A percentile compares a stretch with the other conserved stretches of the same genome.
phyloP scores from a whole-genome alignment of 495 filamentous ascomycete genomes.

The Neurospora sp. region DNA sequence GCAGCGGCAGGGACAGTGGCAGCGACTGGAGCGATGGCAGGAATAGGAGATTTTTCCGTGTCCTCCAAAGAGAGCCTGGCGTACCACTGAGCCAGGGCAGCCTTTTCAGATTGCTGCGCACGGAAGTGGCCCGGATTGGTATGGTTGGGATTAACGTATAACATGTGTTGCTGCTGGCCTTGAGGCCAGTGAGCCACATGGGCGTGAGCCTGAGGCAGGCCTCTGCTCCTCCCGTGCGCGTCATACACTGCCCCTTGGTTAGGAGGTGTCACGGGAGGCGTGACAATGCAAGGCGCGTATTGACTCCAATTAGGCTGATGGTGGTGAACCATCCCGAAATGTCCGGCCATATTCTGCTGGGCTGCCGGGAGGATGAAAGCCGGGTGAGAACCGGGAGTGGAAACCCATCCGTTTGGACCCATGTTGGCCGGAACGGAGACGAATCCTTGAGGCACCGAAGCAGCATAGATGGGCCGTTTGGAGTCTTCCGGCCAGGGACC shows the following conservation, averaged over 20 bases:
- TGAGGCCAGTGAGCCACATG: background rate
- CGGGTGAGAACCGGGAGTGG: background rate
- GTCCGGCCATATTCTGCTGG: background rate
- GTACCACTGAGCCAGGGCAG: background rate
- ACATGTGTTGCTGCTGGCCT: background rate
- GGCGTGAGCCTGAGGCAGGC: background rate
- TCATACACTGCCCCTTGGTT: background rate
- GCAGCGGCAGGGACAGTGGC: background rate
- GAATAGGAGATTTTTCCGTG: background rate
- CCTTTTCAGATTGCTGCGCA: background rate
- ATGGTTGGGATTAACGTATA: background rate
- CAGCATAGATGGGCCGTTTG: background rate
- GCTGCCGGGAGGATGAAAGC: background rate
- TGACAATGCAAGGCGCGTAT: background rate
- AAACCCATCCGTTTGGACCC: background rate
- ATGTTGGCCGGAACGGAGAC: background rate
- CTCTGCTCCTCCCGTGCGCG: background rate
- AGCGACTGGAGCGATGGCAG: too few species aligned
- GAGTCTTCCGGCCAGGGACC: background rate
- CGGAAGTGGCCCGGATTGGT: background rate
- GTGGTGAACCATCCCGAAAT: background rate
- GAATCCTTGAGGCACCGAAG: background rate
- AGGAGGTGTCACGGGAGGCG: background rate
- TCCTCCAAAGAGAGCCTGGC: background rate
- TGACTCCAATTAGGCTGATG: background rate